Evolutionary conservation across 495 filamentous ascomycete species (phyloP).

Genomic region (Copromyces sp.): DNA sequence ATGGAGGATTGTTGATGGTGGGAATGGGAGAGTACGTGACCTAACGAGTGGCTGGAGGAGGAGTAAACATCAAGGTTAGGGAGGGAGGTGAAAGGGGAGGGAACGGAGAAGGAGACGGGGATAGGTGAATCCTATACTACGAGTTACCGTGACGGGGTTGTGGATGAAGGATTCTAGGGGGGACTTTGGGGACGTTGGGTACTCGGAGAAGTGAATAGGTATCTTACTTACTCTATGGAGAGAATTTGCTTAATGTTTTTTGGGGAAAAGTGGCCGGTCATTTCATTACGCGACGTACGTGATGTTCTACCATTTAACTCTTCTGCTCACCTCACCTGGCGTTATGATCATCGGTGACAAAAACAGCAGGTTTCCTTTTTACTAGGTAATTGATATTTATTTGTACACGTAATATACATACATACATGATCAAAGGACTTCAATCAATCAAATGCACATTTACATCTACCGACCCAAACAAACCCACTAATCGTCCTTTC

Average conservation of each 20-base stretch:
- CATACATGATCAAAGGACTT: background rate
- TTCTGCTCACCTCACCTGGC: no score
- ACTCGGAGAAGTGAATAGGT: background rate
- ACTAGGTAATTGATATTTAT: no score
- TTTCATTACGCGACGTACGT: no score
- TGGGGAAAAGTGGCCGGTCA: no score
- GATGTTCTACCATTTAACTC: no score
- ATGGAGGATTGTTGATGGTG: background rate
- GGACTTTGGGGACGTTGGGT: background rate
- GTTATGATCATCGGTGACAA: no score
- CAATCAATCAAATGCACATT: background rate
- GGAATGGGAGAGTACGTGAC: background rate
- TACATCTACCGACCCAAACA: background rate
- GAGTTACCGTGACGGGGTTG: background rate
- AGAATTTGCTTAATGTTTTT: no score
- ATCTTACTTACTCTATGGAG: no score
- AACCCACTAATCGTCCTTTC: no score
- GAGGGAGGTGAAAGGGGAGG: background rate
- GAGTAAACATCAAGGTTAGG: background rate
- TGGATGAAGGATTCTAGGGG: background rate
- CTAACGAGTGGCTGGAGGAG: background rate
- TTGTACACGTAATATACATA: no score
- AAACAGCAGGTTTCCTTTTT: no score
- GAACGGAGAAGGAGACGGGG: background rate
- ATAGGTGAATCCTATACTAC: no score